A percentile compares a stretch with the other conserved stretches of the same genome.
phyloP scores from a whole-genome alignment of 2,329 filamentous ascomycete species.

The Aspergillus sergii region DNA sequence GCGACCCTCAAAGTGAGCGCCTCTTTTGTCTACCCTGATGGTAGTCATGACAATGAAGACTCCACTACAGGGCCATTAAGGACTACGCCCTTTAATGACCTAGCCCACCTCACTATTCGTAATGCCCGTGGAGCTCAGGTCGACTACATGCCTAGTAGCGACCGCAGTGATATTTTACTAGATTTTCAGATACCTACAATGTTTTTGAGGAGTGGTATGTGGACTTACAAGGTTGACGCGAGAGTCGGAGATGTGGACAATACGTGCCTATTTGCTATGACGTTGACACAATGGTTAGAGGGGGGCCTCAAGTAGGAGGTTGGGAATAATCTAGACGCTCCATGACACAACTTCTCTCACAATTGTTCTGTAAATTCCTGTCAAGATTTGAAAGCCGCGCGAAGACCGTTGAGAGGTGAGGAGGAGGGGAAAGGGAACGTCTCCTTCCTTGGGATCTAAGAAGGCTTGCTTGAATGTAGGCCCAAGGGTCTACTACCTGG shows the following conservation, averaged over 20 bases:
- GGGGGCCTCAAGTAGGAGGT: conserved; percentile 5
- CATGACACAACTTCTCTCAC: no score
- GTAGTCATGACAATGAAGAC: conserved; percentile 3
- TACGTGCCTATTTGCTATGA: conserved; percentile 19
- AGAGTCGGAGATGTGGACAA: conserved; percentile 15
- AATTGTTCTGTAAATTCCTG: no score
- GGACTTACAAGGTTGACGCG: conserved; percentile 17
- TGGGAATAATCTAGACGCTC: not conserved
- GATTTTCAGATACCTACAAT: conserved; percentile 18
- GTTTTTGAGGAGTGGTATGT: conserved; percentile 17
- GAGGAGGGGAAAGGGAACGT: no score
- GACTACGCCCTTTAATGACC: conserved; percentile 14
- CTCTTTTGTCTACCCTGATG: conserved; percentile 18
- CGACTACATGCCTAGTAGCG: conserved; percentile 17
- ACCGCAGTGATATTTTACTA: conserved; percentile 14
- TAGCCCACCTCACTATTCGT: conserved; percentile 15
- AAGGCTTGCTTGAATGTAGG: no score
- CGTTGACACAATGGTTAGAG: conserved; percentile 19
- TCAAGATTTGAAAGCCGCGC: no score
- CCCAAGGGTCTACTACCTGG: no score
- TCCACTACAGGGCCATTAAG: conserved; percentile 12
- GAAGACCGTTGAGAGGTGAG: no score
- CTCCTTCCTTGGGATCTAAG: no score
- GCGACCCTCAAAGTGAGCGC: conserved; percentile 15
- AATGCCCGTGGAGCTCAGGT: conserved; percentile 14